Base-by-base conservation (phyloP, 1,139 yeast genomes). In the Suhomyces terraborum region DNA sequence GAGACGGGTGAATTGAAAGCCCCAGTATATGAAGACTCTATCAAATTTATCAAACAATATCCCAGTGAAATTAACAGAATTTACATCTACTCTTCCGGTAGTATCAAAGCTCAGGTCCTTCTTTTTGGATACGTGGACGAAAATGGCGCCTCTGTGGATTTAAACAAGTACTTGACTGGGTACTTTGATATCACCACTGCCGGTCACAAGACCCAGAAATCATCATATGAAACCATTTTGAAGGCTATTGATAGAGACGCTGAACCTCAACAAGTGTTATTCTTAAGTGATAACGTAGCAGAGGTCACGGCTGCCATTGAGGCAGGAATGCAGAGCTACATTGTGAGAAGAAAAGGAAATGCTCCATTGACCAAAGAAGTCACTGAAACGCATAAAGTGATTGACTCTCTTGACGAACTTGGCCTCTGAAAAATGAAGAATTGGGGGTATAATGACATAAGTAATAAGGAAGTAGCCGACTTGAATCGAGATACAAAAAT, bases 61-160 rank as follows among this genome's bases (percentile, higher is more conserved):
- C 44, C 61, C 1, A 38, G 39, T 4, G 13, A 38, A 1, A 35
- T 45, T 6, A 50, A 50, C 8, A 64, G 66, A 6, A 68, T 88
- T 0, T 87, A 74, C 57, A 88, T 91, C 14, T 91, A 91, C 62
- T 88, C 97, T 0, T 86, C 95, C n/a, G 98, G 98, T 1, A 84
- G 94, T 38, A 80, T 91, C 24, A 77, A 80, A 43, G 97, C 97
- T 0, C 98, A 91, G 55, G 82, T 82, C 48, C 66, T 89, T 45
- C 67, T 91, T 43, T 88, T 91, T 56, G 73, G 73, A 0, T 77
- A 87, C 57, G 91, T 86, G 5, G 62, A 66, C 34, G 64, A 55
- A 26, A 49, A 56, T 9, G 49, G 45, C 0, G 54, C 55, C 6
- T 49, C 61, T 6, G 52, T 62, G 14, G 84, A 86, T 59, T 61